phyloP scores from a whole-genome alignment of 2,329 filamentous ascomycete genomes.

The Ophioceras dolichostomum region DNA sequence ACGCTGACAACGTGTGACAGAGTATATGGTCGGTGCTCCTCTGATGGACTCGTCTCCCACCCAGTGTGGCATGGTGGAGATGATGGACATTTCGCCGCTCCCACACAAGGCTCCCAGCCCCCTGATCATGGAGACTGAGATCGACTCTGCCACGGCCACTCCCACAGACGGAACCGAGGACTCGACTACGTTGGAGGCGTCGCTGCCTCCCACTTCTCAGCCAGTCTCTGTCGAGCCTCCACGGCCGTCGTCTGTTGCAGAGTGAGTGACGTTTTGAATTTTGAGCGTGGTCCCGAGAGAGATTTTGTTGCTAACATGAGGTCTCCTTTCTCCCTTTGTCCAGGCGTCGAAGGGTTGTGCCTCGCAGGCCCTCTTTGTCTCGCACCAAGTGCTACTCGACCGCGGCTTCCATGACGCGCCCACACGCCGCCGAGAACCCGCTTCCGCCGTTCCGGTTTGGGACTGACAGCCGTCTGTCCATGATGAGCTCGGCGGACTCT shows the following conservation, averaged over 20 bases:
- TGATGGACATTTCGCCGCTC: slow-evolving; percentile 89
- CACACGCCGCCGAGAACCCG: slow-evolving; percentile 49
- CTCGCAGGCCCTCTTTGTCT: slow-evolving; percentile 62
- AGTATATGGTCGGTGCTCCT: slow-evolving; percentile 72
- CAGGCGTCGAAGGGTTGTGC: slow-evolving; percentile 55
- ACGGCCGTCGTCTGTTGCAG: slow-evolving; percentile 31
- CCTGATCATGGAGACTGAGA: slow-evolving; percentile 50
- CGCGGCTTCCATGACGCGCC: slow-evolving; percentile 50
- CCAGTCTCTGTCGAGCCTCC: slow-evolving; percentile 31
- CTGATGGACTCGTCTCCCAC: slow-evolving; percentile 62
- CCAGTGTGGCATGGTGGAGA: slow-evolving; percentile 57
- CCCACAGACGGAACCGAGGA: no score
- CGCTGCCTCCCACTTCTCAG: slow-evolving; percentile 32
- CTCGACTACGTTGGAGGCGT: slow-evolving; percentile 40
- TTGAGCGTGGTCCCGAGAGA: no score
- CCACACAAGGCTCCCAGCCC: slow-evolving; percentile 62
- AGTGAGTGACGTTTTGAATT: no score
- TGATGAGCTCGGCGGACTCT: slow-evolving; percentile 7
- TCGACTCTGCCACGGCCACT: slow-evolving; percentile 67
- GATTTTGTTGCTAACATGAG: slow-evolving; percentile 10
- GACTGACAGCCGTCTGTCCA: slow-evolving; percentile 19
- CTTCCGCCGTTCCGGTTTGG: slow-evolving; percentile 69
- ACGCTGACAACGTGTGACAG: slow-evolving; percentile 27
- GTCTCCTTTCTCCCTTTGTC: no score
- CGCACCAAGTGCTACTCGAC: slow-evolving; percentile 60